These are phyloP conservation scores for Fusarium incarnatum DNA, from an alignment of 2,329 filamentous ascomycete species.

Conservation along the genomic window DNA sequence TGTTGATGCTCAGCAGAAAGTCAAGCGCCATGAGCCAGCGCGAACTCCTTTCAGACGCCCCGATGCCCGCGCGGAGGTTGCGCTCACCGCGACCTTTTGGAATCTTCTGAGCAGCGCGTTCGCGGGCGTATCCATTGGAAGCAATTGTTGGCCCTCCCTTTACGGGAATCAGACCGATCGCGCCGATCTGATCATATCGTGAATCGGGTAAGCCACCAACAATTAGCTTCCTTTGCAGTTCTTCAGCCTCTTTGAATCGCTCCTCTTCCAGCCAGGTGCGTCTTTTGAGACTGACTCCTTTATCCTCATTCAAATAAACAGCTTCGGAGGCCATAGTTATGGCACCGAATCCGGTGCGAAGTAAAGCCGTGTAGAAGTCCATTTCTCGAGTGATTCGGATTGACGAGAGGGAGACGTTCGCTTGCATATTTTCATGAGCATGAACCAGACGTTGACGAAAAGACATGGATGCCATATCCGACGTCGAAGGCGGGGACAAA, in stretches of 20 bases:
- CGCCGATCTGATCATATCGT: conserved; percentile 64
- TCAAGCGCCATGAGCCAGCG: conserved; percentile 82
- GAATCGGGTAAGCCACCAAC: conserved; percentile 60
- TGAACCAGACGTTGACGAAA: conserved; percentile 71
- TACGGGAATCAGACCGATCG: conserved; percentile 67
- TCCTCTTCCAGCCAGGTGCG: conserved; percentile 95
- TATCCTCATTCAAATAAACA: conserved; percentile 93
- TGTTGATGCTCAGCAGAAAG: conserved; percentile 79
- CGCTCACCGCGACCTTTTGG: conserved; percentile 60
- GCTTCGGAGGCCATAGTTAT: conserved; percentile 95
- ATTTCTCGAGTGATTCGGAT: conserved; percentile 86
- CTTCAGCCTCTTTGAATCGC: conserved; percentile 80
- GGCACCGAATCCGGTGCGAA: conserved; percentile 87
- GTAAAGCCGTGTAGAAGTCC: conserved; percentile 93
- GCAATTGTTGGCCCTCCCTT: conserved; percentile 58
- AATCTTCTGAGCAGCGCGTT: conserved; percentile 73
- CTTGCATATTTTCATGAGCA: conserved; percentile 91
- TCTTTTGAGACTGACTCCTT: conserved; percentile 75
- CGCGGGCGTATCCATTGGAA: conserved; percentile 73
- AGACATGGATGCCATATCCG: conserved; percentile 49
- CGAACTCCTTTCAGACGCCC: conserved; percentile 80
- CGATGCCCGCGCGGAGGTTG: conserved; percentile 73
- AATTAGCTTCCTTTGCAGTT: conserved; percentile 64
- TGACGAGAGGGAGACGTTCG: conserved; percentile 84
- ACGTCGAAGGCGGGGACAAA: conserved; percentile 48